Percentiles rank a stretch among this genome's conserved stretches.
Conservation (phyloP, 2,329 filamentous ascomycete species). For the Penicillium sp. region DNA sequence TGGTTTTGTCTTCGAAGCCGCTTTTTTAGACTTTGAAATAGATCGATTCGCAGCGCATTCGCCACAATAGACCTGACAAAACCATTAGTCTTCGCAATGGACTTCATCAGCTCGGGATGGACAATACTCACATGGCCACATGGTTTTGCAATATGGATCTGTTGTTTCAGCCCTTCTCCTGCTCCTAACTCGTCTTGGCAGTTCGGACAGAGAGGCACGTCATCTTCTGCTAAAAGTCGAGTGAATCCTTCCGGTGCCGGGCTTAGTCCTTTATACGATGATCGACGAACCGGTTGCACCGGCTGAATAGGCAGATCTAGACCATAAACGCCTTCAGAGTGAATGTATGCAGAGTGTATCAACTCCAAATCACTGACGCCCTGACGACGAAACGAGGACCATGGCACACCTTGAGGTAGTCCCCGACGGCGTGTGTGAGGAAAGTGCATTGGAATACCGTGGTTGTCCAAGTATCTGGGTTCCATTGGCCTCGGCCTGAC, state of each 20-base stretch:
- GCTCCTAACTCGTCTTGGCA: constrained; percentile 81
- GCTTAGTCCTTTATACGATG: constrained; percentile 59
- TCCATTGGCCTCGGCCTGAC: constrained; percentile 16
- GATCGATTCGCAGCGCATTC: constrained; percentile 44
- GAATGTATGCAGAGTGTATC: too few species aligned
- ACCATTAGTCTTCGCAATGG: constrained; percentile 3
- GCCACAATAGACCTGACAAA: constrained; percentile 47
- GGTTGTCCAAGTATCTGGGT: constrained; percentile 9
- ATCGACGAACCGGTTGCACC: neutral
- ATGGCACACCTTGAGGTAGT: neutral
- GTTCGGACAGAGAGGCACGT: constrained; percentile 76
- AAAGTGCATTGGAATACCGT: constrained; percentile 1
- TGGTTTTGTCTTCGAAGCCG: constrained; percentile 32
- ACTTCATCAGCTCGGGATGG: neutral
- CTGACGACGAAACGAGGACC: too few species aligned
- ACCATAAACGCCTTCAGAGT: too few species aligned
- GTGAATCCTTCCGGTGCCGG: constrained; percentile 74
- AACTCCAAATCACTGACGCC: too few species aligned
- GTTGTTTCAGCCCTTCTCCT: constrained; percentile 67
- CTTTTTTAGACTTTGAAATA: constrained; percentile 33
- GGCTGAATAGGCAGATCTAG: neutral
- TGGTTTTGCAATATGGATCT: constrained; percentile 87
- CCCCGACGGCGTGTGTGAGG: neutral
- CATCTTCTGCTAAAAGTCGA: constrained; percentile 67
- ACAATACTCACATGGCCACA: constrained; percentile 78